Evolutionary conservation across 805 yeast species (phyloP), one percentile per base, ranked within the genome.

Genomic region (Yamadazyma laniorum): DNA sequence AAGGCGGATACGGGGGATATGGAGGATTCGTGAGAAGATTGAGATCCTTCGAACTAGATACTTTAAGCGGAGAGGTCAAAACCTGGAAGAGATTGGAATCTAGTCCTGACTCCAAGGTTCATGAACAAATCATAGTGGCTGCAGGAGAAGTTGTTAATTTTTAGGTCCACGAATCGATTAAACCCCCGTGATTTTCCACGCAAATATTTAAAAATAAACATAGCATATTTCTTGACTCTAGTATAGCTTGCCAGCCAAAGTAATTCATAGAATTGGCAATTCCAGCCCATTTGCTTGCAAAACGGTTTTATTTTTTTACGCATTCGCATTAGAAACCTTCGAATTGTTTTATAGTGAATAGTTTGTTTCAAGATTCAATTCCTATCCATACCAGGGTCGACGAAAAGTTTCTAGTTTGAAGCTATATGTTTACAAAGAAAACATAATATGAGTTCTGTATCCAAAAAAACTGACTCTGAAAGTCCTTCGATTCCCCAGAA

Each of bases 1-100:
- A 98, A 12, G 95, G 87, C 62, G 99, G 98, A 27, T 98, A 96
- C 0, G 93, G 93, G 56, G 97, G 84, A 6, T 97, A 97, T 0
- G 88, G 89, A 52, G 91, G 89, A 1, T 86, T 83, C 22, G 70
- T 82, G n/a, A 76, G 99, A 50, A 72, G 97, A 39, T 53, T 88
- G 31, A 70, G 99, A 34, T 51, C 82, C 0, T 91, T 72, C 55
- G 88, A 85, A 29, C 50, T 90, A 9, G 82, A 88, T 55, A 55
- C 75, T 1, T 51, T 59, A 6, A 54, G 57, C 1, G 70, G 73
- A 2, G 63, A 63, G 14, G 76, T 83, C 21, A 58, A 54, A 25
- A 75, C 88, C 2, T 87, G 95, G 89, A 89, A 90, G 59, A 62
- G 93, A 42, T 56, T 80, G 13, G 83, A 84, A 51, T 25, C 23